These are phyloP conservation scores for Tricladium varicosporioides DNA, from an alignment of 2,329 filamentous ascomycete genomes.

Conservation along the genomic window DNA sequence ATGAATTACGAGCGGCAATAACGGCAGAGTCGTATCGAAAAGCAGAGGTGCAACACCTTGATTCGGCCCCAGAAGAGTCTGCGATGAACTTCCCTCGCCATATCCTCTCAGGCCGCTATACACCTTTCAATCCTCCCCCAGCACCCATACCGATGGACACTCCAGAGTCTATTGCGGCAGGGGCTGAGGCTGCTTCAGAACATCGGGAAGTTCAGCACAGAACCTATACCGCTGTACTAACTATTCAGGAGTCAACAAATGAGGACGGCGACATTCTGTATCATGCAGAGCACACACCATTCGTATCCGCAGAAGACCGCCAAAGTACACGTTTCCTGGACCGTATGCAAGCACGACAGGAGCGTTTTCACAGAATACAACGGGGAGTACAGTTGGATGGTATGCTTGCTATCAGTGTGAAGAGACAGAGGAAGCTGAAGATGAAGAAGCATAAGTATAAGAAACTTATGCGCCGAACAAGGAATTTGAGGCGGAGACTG, in stretches of 20 bases:
- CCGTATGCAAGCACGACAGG: conserved; percentile 65
- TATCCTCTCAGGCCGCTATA: conserved; percentile 66
- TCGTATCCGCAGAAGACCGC: conserved; percentile 48
- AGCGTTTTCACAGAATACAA: conserved; percentile 49
- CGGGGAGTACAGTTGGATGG: conserved; percentile 44
- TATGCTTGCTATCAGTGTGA: conserved; percentile 86
- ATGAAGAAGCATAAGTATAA: conserved; percentile 99
- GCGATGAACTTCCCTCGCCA: conserved; percentile 66
- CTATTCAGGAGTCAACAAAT: conserved; percentile 64
- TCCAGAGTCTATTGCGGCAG: conserved; percentile 36
- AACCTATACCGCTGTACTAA: conserved; percentile 63
- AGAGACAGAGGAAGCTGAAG: conserved; percentile 87
- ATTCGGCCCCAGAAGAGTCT: conserved; percentile 41
- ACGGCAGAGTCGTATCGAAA: conserved; percentile 43
- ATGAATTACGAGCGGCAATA: conserved; percentile 41
- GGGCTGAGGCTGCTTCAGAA: conserved; percentile 36
- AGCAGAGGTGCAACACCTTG: conserved; percentile 53
- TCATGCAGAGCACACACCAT: conserved; percentile 57
- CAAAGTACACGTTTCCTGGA: conserved; percentile 58
- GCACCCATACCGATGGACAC: conserved; percentile 62
- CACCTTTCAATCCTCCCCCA: conserved; percentile 84
- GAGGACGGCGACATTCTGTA: conserved; percentile 59
- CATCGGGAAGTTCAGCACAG: conserved; percentile 47
- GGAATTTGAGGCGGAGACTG: conserved; percentile 76
- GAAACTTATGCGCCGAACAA: conserved; percentile 94